Evolutionary conservation across 208 protist species (phyloP).

Genomic region (Acanthamoeba rhysodes): DNA sequence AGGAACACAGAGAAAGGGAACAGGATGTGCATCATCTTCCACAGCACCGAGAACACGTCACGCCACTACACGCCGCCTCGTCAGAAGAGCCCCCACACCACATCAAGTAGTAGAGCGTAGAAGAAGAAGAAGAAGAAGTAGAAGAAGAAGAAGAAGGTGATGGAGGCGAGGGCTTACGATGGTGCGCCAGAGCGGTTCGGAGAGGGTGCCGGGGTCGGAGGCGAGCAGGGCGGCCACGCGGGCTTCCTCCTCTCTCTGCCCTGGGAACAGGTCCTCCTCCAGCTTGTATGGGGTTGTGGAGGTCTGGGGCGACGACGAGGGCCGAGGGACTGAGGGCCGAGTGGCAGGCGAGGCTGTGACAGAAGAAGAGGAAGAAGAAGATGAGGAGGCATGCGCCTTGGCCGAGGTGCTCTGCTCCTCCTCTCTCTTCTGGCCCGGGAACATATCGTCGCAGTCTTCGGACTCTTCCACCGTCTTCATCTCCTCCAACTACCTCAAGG

Average conservation of each 20-base stretch:
- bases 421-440: not conserved
- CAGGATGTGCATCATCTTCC: conserved; percentile 79
- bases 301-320: not conserved
- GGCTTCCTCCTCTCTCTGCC: conserved; percentile 10
- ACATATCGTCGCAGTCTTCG: not conserved
- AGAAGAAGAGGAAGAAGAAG: too few relatives aligned
- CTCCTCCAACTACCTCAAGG: too few relatives aligned
- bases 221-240: not conserved
- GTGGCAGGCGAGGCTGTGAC: not conserved
- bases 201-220: conserved; percentile 68
- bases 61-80: conserved; percentile 17
- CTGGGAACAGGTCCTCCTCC: conserved; percentile 46
- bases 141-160: not conserved
- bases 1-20: conserved; percentile 62
- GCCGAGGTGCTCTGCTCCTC: not conserved
- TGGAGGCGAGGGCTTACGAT: conserved; percentile 38
- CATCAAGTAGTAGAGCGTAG: too few relatives aligned
- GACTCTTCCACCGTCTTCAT: not conserved
- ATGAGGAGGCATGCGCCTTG: too few relatives aligned
- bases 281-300: too few relatives aligned
- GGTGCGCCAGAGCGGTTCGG: conserved; percentile 76
- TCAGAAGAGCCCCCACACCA: too few relatives aligned
- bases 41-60: conserved; percentile 74
- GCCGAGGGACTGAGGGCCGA: too few relatives aligned
- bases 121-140: too few relatives aligned